Percentiles rank a stretch among this genome's conserved stretches.
Evolutionary conservation across 768 basidiomycete species (phyloP).

Genomic region (Leccinum uliginosum): DNA sequence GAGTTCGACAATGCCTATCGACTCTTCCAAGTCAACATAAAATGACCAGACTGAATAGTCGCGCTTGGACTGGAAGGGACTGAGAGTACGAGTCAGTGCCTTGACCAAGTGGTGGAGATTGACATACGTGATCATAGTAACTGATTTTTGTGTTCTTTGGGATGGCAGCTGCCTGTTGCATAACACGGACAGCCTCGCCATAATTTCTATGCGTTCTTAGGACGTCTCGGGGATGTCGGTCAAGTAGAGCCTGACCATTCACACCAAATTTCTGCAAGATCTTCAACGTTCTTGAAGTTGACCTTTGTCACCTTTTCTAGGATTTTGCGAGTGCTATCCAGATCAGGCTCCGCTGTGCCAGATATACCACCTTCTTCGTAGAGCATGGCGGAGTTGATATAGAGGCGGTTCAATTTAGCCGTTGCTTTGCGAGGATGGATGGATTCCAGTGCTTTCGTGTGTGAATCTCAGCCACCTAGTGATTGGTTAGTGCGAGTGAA

Average conservation of each 20-base stretch:
- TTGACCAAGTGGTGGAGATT: not conserved
- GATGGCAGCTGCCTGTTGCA: constrained; percentile 92
- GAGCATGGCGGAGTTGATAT: constrained; percentile 94
- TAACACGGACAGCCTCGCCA: constrained; percentile 90
- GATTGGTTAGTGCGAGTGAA: not conserved
- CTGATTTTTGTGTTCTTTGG: constrained; percentile 89
- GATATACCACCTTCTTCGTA: constrained; percentile 93
- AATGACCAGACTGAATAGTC: constrained; percentile 99
- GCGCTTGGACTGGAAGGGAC: constrained; percentile 79
- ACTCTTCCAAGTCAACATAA: constrained; percentile 96
- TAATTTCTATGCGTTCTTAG: constrained; percentile 67
- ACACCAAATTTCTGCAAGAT: constrained; percentile 97
- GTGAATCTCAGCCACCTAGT: constrained; percentile 88
- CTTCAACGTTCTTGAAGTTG: constrained; percentile 93
- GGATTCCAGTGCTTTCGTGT: constrained; percentile 82
- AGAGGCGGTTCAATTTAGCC: constrained; percentile 84
- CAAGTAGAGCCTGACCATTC: constrained; percentile 74
- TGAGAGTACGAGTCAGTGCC: constrained; percentile 30
- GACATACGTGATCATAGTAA: constrained; percentile 88
- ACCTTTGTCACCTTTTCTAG: constrained; percentile 90
- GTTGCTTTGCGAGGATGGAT: constrained; percentile 87
- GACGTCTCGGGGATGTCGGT: not conserved
- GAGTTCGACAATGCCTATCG: constrained; percentile 90
- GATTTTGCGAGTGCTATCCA: constrained; percentile 86
- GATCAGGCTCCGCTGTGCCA: constrained; percentile 72